Evolutionary conservation across 768 basidiomycete genomes (phyloP), one percentile per base, ranked within the genome.

Genomic region (Naganishia vaughanmartiniae): DNA sequence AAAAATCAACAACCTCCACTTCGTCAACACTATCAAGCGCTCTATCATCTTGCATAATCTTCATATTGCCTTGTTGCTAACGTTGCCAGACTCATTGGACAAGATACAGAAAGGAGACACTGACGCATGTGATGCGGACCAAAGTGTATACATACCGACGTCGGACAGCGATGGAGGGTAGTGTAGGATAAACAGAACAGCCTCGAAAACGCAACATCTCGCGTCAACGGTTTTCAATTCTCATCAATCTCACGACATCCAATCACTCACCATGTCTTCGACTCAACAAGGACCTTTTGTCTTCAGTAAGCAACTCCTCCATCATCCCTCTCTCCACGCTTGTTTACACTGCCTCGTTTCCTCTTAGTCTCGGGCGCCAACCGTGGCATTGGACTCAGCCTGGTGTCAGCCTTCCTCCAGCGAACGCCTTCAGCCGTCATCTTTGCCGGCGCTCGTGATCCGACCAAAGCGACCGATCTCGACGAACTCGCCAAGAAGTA

Each of bases 351-450:
- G 28, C n/a, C n/a, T 6, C 54, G 4, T 63, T 33, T 5, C 34
- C 28, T 45, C 34, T n/a, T 54, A 72, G 74, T 77, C 60, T 74
- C 76, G 51, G 76, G 76, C 33, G 75, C 74, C 14, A 67, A 42
- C 31, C 73, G 73, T 28, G 76, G 76, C 5, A 70, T 77, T 63
- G 76, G 76, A 21, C 31, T 74, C 17, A 66, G 39, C n/a, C 68
- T 74, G 54, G 76, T 76, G 53, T 60, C 67, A 24, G 33, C 39
- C 67, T 72, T 54, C 58, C 58, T 53, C 36, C 36, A 19, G 55
- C n/a, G 42, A 0, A 54, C 26, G 45, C 73, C 53, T 1, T 4
- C 9, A 42, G 72, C 71, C 28, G 34, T 70, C 21, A 56, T 77
- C 39, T 74, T 74, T 42, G 72, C 74, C n/a, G 72, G 71, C 14